Percentiles rank a stretch among this genome's conserved stretches.
phyloP scores from a whole-genome alignment of 257 asterid species.

The Mitragyna speciosa region DNA sequence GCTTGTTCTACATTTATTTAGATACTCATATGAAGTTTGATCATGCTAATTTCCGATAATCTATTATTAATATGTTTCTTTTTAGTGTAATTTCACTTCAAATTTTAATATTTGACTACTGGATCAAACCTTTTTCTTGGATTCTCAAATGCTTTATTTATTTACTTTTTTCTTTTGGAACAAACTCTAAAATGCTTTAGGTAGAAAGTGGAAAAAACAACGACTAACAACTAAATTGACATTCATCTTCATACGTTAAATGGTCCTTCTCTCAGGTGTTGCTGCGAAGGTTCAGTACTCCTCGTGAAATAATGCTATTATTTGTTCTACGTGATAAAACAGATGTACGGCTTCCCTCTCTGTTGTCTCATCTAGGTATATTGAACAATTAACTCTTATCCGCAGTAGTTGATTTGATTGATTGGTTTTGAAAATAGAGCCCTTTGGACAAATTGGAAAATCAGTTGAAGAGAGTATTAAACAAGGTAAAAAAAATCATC shows the following conservation, averaged over 20 bases:
- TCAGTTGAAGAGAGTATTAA: background rate
- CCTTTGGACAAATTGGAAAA: background rate
- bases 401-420: background rate
- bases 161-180: background rate
- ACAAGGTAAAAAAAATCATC: background rate
- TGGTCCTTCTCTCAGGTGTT: background rate
- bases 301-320: background rate
- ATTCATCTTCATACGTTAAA: background rate
- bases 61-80: no score
- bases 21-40: no score
- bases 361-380: no score
- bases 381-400: background rate
- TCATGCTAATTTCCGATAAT: no score
- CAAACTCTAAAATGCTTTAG: background rate
- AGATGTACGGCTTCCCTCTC: background rate
- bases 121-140: no score
- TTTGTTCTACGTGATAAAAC: constrained; percentile 10
- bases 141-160: background rate
- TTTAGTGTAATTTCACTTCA: background rate
- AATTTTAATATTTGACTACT: no score
- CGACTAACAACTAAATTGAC: background rate
- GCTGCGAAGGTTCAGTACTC: background rate
- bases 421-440: background rate
- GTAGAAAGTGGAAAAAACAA: background rate
- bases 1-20: no score